Percentiles rank a stretch among this genome's conserved stretches.
Conservation (phyloP, 2,329 filamentous ascomycete genomes). For the Diaporthe sp. region DNA sequence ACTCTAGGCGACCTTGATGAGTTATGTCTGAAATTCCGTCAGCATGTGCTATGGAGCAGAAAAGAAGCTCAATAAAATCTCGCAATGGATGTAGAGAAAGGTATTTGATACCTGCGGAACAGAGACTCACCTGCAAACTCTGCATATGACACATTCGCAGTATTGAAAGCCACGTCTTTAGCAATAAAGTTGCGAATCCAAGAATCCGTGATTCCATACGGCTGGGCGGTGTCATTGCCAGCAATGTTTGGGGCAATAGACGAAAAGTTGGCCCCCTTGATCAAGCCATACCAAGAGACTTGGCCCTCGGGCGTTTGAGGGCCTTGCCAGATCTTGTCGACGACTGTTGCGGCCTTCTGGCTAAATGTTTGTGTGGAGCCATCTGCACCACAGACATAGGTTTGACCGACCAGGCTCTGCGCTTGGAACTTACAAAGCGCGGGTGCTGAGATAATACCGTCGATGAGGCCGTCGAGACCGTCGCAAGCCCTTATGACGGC, state of each 20-base stretch:
- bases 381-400: not conserved
- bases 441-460: conserved; percentile 11
- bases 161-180: not conserved
- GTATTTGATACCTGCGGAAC: not conserved
- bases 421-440: conserved; percentile 4
- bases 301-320: conserved; percentile 13
- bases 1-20: conserved; percentile 6
- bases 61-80: not conserved
- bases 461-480: conserved; percentile 13
- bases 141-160: conserved; percentile 8
- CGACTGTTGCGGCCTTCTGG: conserved; percentile 1
- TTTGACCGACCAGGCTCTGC: not conserved
- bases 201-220: conserved; percentile 3
- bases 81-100: too few relatives aligned
- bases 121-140: conserved; percentile 5
- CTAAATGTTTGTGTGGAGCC: not conserved
- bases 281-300: conserved; percentile 12
- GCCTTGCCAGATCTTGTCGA: conserved; percentile 17
- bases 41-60: not conserved
- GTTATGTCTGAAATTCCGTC: not conserved
- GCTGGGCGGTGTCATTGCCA: conserved; percentile 13
- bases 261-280: not conserved
- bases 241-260: conserved; percentile 17
- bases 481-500: conserved; percentile 5
- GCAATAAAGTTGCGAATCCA: conserved; percentile 21